A percentile compares a stretch with the other conserved stretches of the same genome.
These are phyloP conservation scores for Pythium insidiosum DNA, from an alignment of 352 stramenopile genomes.

Conservation along the genomic window DNA sequence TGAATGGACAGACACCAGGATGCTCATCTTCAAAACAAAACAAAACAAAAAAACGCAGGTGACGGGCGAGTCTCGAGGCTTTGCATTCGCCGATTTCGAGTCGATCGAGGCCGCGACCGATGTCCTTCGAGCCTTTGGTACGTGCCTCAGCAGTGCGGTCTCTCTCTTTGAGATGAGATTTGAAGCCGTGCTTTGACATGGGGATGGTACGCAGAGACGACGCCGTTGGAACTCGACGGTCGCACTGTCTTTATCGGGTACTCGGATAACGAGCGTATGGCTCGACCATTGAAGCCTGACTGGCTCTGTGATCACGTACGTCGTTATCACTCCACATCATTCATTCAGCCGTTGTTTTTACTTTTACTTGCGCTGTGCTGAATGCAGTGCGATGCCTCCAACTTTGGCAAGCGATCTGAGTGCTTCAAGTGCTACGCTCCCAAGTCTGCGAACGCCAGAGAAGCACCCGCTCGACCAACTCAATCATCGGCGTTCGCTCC, in stretches of 20 bases:
- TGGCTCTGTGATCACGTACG: slow-evolving; percentile 67
- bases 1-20: too few species aligned
- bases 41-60: too few species aligned
- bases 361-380: not conserved
- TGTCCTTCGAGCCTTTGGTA: slow-evolving; percentile 59
- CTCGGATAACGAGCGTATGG: slow-evolving; percentile 6
- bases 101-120: slow-evolving; percentile 38
- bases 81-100: slow-evolving; percentile 75
- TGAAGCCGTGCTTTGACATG: not conserved
- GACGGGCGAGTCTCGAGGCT: slow-evolving; percentile 60
- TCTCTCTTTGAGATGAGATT: not conserved
- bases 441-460: slow-evolving; percentile 17
- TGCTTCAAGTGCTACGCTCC: slow-evolving; percentile 67
- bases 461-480: slow-evolving; percentile 5
- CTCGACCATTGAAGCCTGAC: slow-evolving; percentile 18
- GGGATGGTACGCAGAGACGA: slow-evolving; percentile 21
- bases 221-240: slow-evolving; percentile 44
- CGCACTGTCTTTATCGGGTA: slow-evolving; percentile 19
- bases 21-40: too few species aligned
- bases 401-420: slow-evolving; percentile 47
- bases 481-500: too few species aligned
- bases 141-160: not conserved
- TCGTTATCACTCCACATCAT: too few species aligned
- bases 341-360: not conserved
- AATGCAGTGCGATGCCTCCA: slow-evolving; percentile 56